phyloP scores from a whole-genome alignment of 805 yeast genomes.

The Wickerhamiella lipophila region DNA sequence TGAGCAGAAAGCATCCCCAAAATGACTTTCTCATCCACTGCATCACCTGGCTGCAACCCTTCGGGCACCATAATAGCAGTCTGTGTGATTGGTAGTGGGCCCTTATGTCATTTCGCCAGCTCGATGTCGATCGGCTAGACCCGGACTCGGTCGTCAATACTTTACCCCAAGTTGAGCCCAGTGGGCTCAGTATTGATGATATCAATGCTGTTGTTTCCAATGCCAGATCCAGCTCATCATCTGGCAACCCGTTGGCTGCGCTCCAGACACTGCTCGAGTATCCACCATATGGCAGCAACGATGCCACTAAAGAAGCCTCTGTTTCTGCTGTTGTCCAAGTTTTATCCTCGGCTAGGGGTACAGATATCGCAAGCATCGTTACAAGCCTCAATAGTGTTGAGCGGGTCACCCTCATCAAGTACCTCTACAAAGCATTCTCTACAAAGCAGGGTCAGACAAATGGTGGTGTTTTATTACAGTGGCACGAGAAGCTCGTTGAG shows the following conservation, averaged over 20 bases:
- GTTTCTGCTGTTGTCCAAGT: constrained; percentile 53
- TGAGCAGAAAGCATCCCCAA: constrained; percentile 2
- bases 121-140: constrained; percentile 83
- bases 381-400: constrained; percentile 47
- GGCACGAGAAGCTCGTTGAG: constrained; percentile 87
- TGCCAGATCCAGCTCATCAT: constrained; percentile 49
- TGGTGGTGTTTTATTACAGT: constrained; percentile 72
- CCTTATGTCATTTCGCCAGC: constrained; percentile 43
- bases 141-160: constrained; percentile 56
- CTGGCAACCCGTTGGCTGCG: constrained; percentile 63
- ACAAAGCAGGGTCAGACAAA: constrained; percentile 49
- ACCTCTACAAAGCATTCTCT: constrained; percentile 75
- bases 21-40: constrained; percentile 5
- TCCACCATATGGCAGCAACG: constrained; percentile 77
- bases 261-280: constrained; percentile 47
- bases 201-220: constrained; percentile 43
- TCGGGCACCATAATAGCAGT: constrained; percentile 5
- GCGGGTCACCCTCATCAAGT: constrained; percentile 68
- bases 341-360: constrained; percentile 50
- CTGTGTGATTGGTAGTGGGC: constrained; percentile 4
- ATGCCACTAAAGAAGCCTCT: constrained; percentile 39
- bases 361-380: constrained; percentile 54
- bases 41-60: constrained; percentile 4
- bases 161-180: constrained; percentile 50
- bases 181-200: constrained; percentile 41